These are phyloP conservation scores for Pyrus communis DNA, from an alignment of 306 rosid species.

Conservation along the genomic window DNA sequence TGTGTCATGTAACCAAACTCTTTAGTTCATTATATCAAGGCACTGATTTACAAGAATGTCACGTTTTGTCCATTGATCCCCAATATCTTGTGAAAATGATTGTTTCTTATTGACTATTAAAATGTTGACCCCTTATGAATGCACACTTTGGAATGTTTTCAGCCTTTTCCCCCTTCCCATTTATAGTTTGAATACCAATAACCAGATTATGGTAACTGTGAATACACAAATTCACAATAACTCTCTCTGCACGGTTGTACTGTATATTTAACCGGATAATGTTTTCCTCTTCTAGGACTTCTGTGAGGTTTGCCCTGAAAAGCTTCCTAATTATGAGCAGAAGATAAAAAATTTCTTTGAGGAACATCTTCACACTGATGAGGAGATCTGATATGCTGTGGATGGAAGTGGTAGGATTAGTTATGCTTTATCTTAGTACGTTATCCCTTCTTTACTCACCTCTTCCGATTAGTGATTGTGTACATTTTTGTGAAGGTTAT, in stretches of 20 bases:
- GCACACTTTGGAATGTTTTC: neutral
- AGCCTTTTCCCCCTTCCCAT: neutral
- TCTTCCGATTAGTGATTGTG: conserved; percentile 8
- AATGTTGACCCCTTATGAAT: neutral
- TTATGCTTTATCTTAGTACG: conserved; percentile 7
- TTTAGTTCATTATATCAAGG: neutral
- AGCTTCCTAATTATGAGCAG: conserved; percentile 88
- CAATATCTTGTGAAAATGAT: neutral
- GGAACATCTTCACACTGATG: conserved; percentile 95
- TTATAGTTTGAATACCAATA: neutral
- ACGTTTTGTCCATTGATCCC: neutral
- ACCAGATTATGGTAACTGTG: neutral
- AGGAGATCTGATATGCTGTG: conserved; percentile 85
- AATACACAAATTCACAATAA: neutral
- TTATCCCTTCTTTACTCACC: neutral
- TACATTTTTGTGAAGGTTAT: conserved; percentile 54
- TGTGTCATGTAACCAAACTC: neutral
- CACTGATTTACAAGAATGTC: neutral
- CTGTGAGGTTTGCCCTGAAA: conserved; percentile 89
- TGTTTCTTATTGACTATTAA: neutral
- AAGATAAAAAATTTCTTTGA: conserved; percentile 83
- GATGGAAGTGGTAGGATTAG: conserved; percentile 79
- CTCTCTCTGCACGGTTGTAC: neutral
- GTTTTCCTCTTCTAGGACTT: conserved; percentile 54
- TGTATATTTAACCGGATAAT: conserved; percentile 11